A percentile compares a stretch with the other conserved stretches of the same genome.
These are phyloP conservation scores for Aspergillus tamarii DNA, from an alignment of 2,329 filamentous ascomycete genomes.

Conservation along the genomic window DNA sequence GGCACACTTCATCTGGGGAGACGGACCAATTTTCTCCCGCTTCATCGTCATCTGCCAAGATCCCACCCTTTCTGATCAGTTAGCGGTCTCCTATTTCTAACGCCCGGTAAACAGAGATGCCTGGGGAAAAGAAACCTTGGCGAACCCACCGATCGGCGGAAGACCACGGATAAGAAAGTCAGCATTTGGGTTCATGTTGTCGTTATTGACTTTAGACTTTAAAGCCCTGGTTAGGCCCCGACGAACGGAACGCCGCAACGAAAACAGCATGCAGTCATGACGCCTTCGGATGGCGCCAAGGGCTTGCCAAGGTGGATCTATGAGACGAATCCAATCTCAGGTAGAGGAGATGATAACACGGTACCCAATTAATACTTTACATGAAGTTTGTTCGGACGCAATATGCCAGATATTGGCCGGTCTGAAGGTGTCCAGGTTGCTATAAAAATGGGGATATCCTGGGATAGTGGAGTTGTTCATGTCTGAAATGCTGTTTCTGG, in stretches of 20 bases:
- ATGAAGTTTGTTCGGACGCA: not conserved
- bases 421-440: not conserved
- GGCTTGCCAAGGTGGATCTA: constrained; percentile 3
- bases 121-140: constrained; percentile 9
- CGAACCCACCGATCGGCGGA: constrained; percentile 15
- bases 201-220: constrained; percentile 11
- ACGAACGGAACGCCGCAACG: constrained; percentile 1
- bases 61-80: not conserved
- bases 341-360: constrained; percentile 4
- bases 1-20: not conserved
- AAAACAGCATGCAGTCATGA: constrained; percentile 13
- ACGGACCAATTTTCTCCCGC: not conserved
- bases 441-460: not conserved
- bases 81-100: constrained; percentile 1
- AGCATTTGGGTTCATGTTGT: constrained; percentile 8
- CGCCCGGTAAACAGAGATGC: not conserved
- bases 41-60: not conserved
- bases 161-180: not conserved
- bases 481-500: constrained; percentile 10
- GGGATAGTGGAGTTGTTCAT: not conserved
- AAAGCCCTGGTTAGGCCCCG: constrained; percentile 1
- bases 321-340: constrained; percentile 18
- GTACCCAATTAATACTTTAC: constrained; percentile 10
- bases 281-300: constrained; percentile 14
- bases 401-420: constrained; percentile 5